Evolutionary conservation across 108 stramenopile genomes (phyloP), one percentile per base, ranked within the genome.

Genomic region (Cyclotella baltica): DNA sequence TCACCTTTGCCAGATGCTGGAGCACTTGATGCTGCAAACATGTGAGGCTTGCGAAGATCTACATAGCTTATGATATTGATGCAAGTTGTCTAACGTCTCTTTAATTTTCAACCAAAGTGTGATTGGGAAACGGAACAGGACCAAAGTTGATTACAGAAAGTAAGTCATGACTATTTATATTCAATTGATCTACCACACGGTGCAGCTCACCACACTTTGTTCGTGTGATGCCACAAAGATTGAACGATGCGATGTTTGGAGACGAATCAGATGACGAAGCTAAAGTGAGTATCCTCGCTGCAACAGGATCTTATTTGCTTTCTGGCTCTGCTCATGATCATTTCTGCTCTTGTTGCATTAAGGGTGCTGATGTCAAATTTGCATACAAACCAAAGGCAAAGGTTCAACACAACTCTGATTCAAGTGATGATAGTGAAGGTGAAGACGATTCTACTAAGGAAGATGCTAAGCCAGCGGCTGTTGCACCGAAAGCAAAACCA

Each of bases 201-300:
- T 20, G 8, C 30, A 47, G 4, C 20, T 29, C 22, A 13, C 0
- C 18, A 35, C 28, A 16, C 30, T 35, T 10, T 69, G 27, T 56
- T 71, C 23, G 3, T 25, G 28, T 46, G 51, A 28, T n/a, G 22
- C 23, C 13, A n/a, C 33, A 55, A 48, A 87, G 83, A 50, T 70
- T 96, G 38, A 90, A 90, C 59, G 92, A 93, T 58, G 70, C 85
- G 40, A 78, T 96, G 76, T 96, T 96, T 84, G 95, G 95, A 37
- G 76, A 87, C 37, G 67, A 88, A 31, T 77, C 87, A 2, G 87
- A 85, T 34, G 78, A 88, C 18, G 89, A 91, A 59, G 70, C 74
- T 25, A 76, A 77, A 36, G 74, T 57, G 28, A 57, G 56, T 29
- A 4, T 48, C 6, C 6, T 13, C 2, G 22, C 13, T 57, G 13